A percentile compares a stretch with the other conserved stretches of the same genome.
Evolutionary conservation across 139 green algal genomes (phyloP).

Genomic region (Haematococcus sp.): DNA sequence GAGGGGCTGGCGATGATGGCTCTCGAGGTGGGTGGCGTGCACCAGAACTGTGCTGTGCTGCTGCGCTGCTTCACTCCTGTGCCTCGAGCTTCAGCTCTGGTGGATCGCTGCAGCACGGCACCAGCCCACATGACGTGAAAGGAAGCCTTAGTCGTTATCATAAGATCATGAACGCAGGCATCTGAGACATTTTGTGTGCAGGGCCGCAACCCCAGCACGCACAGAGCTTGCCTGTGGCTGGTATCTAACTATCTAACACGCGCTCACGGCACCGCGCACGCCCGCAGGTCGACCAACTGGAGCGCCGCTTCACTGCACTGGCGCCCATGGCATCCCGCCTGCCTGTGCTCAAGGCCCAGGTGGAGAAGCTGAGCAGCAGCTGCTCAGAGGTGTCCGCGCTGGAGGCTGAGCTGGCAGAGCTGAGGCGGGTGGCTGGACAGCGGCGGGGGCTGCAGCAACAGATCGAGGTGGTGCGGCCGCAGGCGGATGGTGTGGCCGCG

Average conservation of each 20-base stretch:
- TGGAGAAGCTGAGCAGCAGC: not conserved
- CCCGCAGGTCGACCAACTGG: slow-evolving; percentile 19
- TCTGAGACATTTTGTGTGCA: not conserved
- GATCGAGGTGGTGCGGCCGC: slow-evolving; percentile 2
- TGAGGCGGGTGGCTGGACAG: not conserved
- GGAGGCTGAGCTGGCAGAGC: not conserved
- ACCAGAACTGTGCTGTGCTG: not conserved
- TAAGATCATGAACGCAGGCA: too few relatives aligned
- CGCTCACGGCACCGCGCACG: not conserved
- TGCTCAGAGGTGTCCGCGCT: slow-evolving; percentile 12
- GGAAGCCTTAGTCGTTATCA: too few relatives aligned
- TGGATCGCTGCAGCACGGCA: not conserved
- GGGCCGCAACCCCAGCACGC: not conserved
- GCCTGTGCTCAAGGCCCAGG: slow-evolving; percentile 14
- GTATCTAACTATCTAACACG: not conserved
- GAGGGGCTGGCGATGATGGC: slow-evolving; percentile 13
- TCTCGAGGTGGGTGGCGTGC: not conserved
- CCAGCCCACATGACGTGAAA: not conserved
- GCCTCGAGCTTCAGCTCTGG: not conserved
- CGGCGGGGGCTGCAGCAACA: slow-evolving; percentile 5
- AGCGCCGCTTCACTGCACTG: slow-evolving; percentile 11
- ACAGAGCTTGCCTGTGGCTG: too few relatives aligned
- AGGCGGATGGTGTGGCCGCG: slow-evolving; percentile 4
- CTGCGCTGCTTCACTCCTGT: not conserved
- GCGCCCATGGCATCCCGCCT: slow-evolving; percentile 14